Conservation (phyloP, 257 asterid genomes). For the Solanum chmielewskii region DNA sequence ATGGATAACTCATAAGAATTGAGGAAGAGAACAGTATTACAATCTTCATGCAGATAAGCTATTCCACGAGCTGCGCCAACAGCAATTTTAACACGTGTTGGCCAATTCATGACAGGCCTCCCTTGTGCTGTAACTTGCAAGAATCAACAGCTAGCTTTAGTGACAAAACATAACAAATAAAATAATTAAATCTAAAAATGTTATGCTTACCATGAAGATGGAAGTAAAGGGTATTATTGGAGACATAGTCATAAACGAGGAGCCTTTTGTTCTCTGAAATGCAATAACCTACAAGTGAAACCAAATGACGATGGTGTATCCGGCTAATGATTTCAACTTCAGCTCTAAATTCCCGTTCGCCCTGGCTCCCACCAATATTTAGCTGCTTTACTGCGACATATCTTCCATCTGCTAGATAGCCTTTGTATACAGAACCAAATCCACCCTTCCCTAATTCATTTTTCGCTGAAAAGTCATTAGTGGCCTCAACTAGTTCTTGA, state of each 20-base stretch:
- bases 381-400: constrained; percentile 83
- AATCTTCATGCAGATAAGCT: constrained; percentile 97
- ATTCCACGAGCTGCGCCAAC: constrained; percentile 97
- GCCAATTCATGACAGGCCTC: constrained; percentile 74
- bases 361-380: constrained; percentile 71
- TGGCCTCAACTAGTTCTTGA: constrained; percentile 62
- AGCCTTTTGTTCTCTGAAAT: constrained; percentile 72
- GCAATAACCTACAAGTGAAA: constrained; percentile 91
- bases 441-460: constrained; percentile 91
- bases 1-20: neutral
- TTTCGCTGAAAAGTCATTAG: constrained; percentile 53
- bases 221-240: constrained; percentile 82
- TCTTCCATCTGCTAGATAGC: constrained; percentile 58
- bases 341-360: constrained; percentile 89
- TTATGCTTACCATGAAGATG: constrained; percentile 81
- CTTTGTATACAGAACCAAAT: constrained; percentile 90
- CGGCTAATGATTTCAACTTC: constrained; percentile 96
- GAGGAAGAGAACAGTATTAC: constrained; percentile 24
- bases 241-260: constrained; percentile 75
- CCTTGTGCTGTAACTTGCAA: constrained; percentile 39
- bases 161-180: neutral
- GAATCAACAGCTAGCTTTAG: neutral
- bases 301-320: constrained; percentile 94
- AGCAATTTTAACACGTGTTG: constrained; percentile 66
- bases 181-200: neutral